Conservation (phyloP, 208 protist genomes). For the Porcisia deanei region DNA sequence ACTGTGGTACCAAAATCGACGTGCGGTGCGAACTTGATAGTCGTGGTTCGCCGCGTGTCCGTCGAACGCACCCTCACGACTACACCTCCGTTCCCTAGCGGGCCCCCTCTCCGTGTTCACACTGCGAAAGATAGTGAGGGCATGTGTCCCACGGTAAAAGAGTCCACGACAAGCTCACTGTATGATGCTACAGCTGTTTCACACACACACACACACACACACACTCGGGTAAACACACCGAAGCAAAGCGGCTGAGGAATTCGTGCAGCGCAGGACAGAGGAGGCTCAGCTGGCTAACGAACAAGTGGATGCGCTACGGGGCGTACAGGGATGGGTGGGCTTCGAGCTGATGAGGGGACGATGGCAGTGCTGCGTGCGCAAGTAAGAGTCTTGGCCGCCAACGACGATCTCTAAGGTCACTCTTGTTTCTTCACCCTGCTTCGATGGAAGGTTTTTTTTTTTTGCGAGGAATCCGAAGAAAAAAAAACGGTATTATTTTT, state of each 20-base stretch:
- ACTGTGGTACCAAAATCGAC: neutral
- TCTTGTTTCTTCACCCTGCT: neutral
- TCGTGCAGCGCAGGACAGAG: slow-evolving; percentile 1
- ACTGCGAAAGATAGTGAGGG: slow-evolving; percentile 18
- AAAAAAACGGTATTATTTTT: neutral
- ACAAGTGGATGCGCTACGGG: neutral
- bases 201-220: slow-evolving; percentile 11
- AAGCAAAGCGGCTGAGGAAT: neutral
- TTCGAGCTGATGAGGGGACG: neutral
- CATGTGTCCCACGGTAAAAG: slow-evolving; percentile 30
- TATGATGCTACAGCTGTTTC: slow-evolving; percentile 32
- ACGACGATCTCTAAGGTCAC: neutral
- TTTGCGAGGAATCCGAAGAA: neutral
- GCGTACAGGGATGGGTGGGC: slow-evolving; percentile 3
- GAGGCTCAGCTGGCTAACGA: neutral
- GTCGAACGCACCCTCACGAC: slow-evolving; percentile 38
- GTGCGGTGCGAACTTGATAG: slow-evolving; percentile 3
- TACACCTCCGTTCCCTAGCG: slow-evolving; percentile 21
- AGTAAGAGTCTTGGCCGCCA: neutral
- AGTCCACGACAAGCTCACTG: slow-evolving; percentile 26
- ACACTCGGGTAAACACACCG: neutral
- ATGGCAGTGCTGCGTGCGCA: neutral
- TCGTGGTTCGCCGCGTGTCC: slow-evolving; percentile 24
- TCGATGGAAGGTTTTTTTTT: neutral
- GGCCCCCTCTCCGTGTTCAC: slow-evolving; percentile 13